Evolutionary conservation across 257 asterid species (phyloP).

Genomic region (Rauvolfia tetraphylla): DNA sequence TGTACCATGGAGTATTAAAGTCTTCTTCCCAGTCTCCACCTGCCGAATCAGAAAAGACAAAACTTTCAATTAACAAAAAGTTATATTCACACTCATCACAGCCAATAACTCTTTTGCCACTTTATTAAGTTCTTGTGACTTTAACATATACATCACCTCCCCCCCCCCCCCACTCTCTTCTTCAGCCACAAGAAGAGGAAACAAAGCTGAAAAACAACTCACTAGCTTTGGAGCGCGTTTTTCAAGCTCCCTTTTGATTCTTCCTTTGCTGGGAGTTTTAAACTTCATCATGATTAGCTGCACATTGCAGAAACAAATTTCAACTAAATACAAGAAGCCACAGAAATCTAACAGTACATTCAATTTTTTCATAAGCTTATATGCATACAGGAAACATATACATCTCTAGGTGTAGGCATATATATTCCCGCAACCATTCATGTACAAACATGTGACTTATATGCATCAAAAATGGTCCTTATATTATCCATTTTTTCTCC

Average conservation of each 20-base stretch:
- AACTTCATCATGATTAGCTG: constrained; percentile 3
- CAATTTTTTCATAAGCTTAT: background rate
- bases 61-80: background rate
- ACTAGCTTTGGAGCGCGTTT: constrained; percentile 87
- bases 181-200: background rate
- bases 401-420: background rate
- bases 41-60: constrained; percentile 19
- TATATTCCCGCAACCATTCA: background rate
- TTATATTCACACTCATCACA: background rate
- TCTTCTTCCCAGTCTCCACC: constrained; percentile 92
- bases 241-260: constrained; percentile 69
- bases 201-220: constrained; percentile 10
- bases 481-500: too few species aligned
- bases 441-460: too few species aligned
- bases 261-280: constrained; percentile 47
- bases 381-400: too few species aligned
- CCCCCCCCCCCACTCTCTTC: background rate
- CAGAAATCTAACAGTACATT: background rate
- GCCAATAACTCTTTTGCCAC: background rate
- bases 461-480: too few species aligned
- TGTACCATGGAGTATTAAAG: constrained; percentile 82
- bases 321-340: background rate
- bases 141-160: background rate
- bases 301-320: background rate
- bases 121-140: background rate